Conservation (phyloP, 169 alveolate species). For the Babesia divergens region DNA sequence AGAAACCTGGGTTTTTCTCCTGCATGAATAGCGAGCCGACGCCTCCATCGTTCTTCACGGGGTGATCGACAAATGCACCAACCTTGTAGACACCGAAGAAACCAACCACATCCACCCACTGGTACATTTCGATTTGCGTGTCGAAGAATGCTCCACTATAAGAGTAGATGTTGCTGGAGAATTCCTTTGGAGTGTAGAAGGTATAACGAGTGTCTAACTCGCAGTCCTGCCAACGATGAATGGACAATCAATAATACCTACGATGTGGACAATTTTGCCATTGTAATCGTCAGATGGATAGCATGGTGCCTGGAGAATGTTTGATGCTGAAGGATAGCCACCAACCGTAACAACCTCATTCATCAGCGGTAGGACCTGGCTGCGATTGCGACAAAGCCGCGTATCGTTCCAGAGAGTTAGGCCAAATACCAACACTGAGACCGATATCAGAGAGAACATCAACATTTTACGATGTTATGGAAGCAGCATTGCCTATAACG, state of each 20-base stretch:
- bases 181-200: constrained; percentile 74
- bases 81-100: constrained; percentile 23
- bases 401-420: constrained; percentile 21
- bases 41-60: constrained; percentile 37
- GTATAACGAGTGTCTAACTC: constrained; percentile 60
- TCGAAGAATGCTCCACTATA: constrained; percentile 74
- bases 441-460: constrained; percentile 1
- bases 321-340: neutral
- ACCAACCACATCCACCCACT: constrained; percentile 67
- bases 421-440: constrained; percentile 14
- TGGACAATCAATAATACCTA: neutral
- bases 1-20: constrained; percentile 61
- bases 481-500: too few species aligned
- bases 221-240: constrained; percentile 58
- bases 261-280: constrained; percentile 42
- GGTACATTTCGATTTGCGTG: constrained; percentile 75
- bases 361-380: constrained; percentile 23
- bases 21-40: constrained; percentile 30
- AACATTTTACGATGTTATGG: too few species aligned
- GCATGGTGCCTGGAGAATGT: constrained; percentile 41
- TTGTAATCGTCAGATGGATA: constrained; percentile 40
- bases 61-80: constrained; percentile 62
- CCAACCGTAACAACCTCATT: constrained; percentile 18
- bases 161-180: constrained; percentile 74
- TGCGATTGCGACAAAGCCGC: constrained; percentile 17